Evolutionary conservation across 2,329 filamentous ascomycete genomes (phyloP).

Genomic region (Ophiocordyceps polyrhachis-furcata): DNA sequence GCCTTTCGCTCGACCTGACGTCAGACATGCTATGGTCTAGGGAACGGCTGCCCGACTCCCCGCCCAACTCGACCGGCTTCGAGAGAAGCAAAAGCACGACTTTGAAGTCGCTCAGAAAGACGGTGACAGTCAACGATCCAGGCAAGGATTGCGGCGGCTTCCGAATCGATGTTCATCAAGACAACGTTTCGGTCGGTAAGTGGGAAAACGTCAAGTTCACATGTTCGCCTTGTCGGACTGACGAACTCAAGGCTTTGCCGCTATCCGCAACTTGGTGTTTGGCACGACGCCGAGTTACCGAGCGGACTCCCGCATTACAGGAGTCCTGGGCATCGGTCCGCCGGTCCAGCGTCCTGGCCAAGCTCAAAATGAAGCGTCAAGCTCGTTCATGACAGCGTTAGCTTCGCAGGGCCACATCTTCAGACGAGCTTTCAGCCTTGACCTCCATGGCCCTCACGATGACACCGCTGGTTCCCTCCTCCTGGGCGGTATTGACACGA

Average conservation of each 20-base stretch:
- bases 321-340: background rate
- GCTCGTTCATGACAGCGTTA: background rate
- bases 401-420: background rate
- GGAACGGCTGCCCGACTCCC: background rate
- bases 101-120: background rate
- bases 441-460: background rate
- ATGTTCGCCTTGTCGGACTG: too few species aligned
- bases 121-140: background rate
- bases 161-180: background rate
- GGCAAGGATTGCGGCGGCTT: background rate
- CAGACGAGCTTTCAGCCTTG: background rate
- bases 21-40: background rate
- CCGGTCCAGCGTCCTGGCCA: background rate
- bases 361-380: background rate
- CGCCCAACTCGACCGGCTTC: background rate
- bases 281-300: too few species aligned
- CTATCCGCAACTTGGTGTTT: too few species aligned
- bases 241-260: too few species aligned
- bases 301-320: background rate
- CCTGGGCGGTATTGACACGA: background rate
- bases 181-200: background rate
- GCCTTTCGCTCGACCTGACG: background rate
- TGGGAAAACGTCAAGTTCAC: background rate
- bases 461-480: background rate
- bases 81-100: background rate